These are phyloP conservation scores for Hippophae rhamnoides DNA, from an alignment of 306 rosid genomes.

Conservation along the genomic window DNA sequence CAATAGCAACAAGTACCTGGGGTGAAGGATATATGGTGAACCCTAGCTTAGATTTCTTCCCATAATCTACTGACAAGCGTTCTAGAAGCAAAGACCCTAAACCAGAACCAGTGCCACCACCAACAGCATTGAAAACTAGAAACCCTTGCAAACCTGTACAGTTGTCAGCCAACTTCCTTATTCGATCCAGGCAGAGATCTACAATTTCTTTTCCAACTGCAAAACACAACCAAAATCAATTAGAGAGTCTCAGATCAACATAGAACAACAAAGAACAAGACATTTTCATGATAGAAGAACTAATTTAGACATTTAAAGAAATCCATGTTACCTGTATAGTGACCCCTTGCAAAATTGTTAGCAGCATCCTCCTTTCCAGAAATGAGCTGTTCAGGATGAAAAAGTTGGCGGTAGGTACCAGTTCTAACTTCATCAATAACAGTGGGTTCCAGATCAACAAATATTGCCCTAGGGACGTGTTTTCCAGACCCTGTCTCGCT, in stretches of 20 bases:
- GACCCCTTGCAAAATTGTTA: slow-evolving; percentile 88
- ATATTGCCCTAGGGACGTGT: slow-evolving; percentile 80
- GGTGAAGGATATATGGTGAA: slow-evolving; percentile 87
- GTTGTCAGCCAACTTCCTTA: slow-evolving; percentile 72
- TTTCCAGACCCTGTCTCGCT: slow-evolving; percentile 87
- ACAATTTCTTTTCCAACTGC: slow-evolving; percentile 83
- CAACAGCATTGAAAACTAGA: slow-evolving; percentile 79
- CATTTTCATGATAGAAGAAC: no score
- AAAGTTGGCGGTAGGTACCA: slow-evolving; percentile 80
- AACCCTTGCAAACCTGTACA: slow-evolving; percentile 88
- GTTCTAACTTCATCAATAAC: slow-evolving; percentile 86
- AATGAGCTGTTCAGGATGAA: slow-evolving; percentile 90
- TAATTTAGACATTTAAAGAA: no score
- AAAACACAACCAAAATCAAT: not conserved
- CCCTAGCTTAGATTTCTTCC: slow-evolving; percentile 69
- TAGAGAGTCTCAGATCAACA: not conserved
- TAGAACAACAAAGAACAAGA: not conserved
- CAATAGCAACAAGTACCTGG: slow-evolving; percentile 50
- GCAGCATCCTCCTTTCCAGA: slow-evolving; percentile 91
- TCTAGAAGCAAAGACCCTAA: slow-evolving; percentile 71
- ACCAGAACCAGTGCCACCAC: slow-evolving; percentile 90
- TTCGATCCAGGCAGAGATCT: slow-evolving; percentile 82
- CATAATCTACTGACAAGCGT: slow-evolving; percentile 79
- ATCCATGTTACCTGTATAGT: slow-evolving; percentile 42
- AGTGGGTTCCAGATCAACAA: slow-evolving; percentile 88